Conservation (phyloP, 2,329 filamentous ascomycete genomes). For the Fusarium illudens region DNA sequence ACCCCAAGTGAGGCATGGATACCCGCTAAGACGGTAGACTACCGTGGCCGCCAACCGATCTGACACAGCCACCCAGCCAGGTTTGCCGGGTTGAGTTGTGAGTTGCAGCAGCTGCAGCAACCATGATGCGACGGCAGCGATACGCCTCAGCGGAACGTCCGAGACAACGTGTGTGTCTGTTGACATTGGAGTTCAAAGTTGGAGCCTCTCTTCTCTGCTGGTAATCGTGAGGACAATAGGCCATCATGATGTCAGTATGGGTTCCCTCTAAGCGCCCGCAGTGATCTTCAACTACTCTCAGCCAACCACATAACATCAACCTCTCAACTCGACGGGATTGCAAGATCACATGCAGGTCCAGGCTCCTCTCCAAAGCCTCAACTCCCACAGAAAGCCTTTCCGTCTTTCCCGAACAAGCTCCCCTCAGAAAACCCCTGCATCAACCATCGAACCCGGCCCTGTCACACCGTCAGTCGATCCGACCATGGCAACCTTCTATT, state of each 20-base stretch:
- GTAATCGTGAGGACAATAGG: conserved; percentile 26
- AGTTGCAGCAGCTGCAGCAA: conserved; percentile 3
- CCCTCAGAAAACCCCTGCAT: background rate
- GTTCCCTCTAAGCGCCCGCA: background rate
- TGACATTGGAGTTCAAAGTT: background rate
- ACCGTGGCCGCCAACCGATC: conserved; percentile 33
- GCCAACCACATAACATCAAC: conserved; percentile 32
- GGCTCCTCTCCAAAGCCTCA: background rate
- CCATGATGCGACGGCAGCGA: conserved; percentile 19
- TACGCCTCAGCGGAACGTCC: conserved; percentile 14
- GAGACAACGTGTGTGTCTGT: conserved; percentile 26
- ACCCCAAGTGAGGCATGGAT: background rate
- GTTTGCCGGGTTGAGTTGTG: background rate
- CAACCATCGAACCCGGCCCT: background rate
- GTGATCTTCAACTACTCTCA: conserved; percentile 3
- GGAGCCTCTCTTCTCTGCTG: background rate
- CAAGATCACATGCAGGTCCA: conserved; percentile 14
- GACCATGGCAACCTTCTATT: conserved; percentile 5
- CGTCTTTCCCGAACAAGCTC: conserved; percentile 15
- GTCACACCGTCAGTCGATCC: conserved; percentile 29
- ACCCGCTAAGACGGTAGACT: background rate
- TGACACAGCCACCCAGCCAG: conserved; percentile 30
- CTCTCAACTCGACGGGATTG: background rate
- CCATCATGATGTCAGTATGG: conserved; percentile 29
- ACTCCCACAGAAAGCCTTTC: conserved; percentile 1